Evolutionary conservation across 495 filamentous ascomycete species (phyloP).

Genomic region (Platismatia glauca): DNA sequence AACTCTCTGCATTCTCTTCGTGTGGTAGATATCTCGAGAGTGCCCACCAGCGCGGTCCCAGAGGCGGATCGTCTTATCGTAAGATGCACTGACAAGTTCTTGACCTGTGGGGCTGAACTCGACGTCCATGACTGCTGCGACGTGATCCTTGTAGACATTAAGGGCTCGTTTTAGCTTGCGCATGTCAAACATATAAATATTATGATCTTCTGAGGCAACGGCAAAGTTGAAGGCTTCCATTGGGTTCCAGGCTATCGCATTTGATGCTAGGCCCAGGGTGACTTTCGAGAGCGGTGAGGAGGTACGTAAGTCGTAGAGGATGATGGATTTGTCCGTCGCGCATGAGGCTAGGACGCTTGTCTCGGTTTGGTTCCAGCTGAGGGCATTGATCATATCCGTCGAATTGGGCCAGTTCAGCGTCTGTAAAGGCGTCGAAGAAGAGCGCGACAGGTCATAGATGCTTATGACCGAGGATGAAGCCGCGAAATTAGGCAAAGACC

Average conservation of each 20-base stretch:
- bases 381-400: slow-evolving; percentile 82
- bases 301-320: slow-evolving; percentile 86
- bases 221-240: slow-evolving; percentile 93
- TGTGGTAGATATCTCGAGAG: slow-evolving; percentile 91
- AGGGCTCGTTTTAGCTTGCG: slow-evolving; percentile 70
- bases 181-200: slow-evolving; percentile 80
- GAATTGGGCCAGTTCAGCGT: slow-evolving; percentile 78
- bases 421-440: slow-evolving; percentile 63
- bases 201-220: slow-evolving; percentile 67
- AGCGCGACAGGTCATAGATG: slow-evolving; percentile 75
- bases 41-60: slow-evolving; percentile 76
- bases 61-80: slow-evolving; percentile 71
- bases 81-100: slow-evolving; percentile 83
- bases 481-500: slow-evolving; percentile 62
- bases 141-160: slow-evolving; percentile 93
- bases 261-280: slow-evolving; percentile 70
- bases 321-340: slow-evolving; percentile 74
- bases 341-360: slow-evolving; percentile 80
- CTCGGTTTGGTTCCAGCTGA: slow-evolving; percentile 89
- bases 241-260: slow-evolving; percentile 87
- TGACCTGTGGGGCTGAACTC: slow-evolving; percentile 92
- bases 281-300: slow-evolving; percentile 71
- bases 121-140: slow-evolving; percentile 93
- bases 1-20: slow-evolving; percentile 94
- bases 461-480: slow-evolving; percentile 72